These are phyloP conservation scores for Quambalaria eucalypti DNA, from an alignment of 1,284 basidiomycete genomes.

Conservation along the genomic window DNA sequence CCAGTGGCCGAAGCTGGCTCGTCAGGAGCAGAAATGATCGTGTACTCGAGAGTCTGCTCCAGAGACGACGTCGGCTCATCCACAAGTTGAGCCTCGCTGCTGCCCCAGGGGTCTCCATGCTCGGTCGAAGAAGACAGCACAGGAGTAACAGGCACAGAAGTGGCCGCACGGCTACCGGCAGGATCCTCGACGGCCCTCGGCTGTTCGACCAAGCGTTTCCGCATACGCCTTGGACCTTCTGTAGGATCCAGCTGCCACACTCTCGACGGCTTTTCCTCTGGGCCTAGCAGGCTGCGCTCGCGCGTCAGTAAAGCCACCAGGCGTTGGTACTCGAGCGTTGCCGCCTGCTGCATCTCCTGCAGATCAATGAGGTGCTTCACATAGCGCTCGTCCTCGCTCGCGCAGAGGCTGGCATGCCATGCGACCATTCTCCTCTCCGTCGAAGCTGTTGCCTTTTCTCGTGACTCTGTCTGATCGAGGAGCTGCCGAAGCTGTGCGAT, in stretches of 20 bases:
- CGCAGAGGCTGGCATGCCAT: constrained; percentile 28
- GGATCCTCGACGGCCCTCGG: constrained; percentile 11
- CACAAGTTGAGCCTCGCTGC: constrained; percentile 4
- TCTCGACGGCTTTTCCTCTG: not conserved
- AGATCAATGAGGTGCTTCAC: constrained; percentile 29
- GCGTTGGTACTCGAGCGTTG: constrained; percentile 20
- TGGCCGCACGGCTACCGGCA: not conserved
- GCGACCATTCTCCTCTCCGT: constrained; percentile 25
- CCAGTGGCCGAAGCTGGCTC: not conserved
- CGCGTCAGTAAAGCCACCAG: constrained; percentile 17
- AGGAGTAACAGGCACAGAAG: constrained; percentile 1
- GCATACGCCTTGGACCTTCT: constrained; percentile 38
- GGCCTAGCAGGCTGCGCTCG: constrained; percentile 17
- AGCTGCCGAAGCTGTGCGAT: constrained; percentile 21
- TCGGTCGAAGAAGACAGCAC: constrained; percentile 1
- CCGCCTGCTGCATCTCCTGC: constrained; percentile 25
- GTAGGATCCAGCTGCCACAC: constrained; percentile 39
- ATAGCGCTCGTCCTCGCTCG: constrained; percentile 17
- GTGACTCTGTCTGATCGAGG: constrained; percentile 16
- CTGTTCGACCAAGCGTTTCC: constrained; percentile 32
- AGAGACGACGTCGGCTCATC: not conserved
- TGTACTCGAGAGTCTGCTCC: too few relatives aligned
- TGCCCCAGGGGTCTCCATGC: constrained; percentile 15
- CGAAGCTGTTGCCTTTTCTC: constrained; percentile 15
- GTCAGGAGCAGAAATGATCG: too few relatives aligned